Base-by-base conservation (phyloP, 371 early-diverging fungal genomes). In the Umbelopsis sp. region DNA sequence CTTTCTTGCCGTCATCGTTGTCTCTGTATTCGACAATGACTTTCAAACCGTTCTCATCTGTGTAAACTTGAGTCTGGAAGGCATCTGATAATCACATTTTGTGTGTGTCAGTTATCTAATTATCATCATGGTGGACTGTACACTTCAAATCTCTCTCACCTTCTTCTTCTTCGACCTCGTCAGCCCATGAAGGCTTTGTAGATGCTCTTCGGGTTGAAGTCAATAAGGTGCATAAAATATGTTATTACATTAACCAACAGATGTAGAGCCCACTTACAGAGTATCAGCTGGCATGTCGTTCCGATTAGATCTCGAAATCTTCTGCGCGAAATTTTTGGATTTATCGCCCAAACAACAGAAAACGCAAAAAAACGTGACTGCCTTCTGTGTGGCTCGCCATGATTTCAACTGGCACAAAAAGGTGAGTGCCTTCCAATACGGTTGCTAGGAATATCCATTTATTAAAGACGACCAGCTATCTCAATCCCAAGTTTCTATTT, bases 1-100 rank as follows among this genome's bases (percentile, higher is more conserved):
- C 94, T 78, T 87, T 92, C 75, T 92, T 92, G 78, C 96, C 95
- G 51, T 94, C 93, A 35, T 94, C 96, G 72, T 94, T 95, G 41
- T 85, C 81, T 73, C 86, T 86, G 82, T 88, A 91, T 84, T 93
- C 93, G 64, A 93, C 85, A 66, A 93, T 86, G 38, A 91, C 89
- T 74, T 92, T 92, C 70, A 94, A 90, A 51, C 95, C 96, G 68
- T 96, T 94, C 69, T 88, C 89, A 50, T 93, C 93, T 65, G 87
- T 84, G 69, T 86, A 87, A 57, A 83, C 76, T 77, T 87, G 83
- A 67, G 84, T 76, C 67, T 81, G 82, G 67, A 79, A 86, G 41
- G 78, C 74, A 74, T 82, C 85, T 84, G 65, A 63, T 22, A 51
- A 29, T 22, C 48, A 4, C 4, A 32, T 35, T 20, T 18, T 18